A percentile compares a stretch with the other conserved stretches of the same genome.
Evolutionary conservation across 768 basidiomycete species (phyloP).

Genomic region (Trametes cinnabarina): DNA sequence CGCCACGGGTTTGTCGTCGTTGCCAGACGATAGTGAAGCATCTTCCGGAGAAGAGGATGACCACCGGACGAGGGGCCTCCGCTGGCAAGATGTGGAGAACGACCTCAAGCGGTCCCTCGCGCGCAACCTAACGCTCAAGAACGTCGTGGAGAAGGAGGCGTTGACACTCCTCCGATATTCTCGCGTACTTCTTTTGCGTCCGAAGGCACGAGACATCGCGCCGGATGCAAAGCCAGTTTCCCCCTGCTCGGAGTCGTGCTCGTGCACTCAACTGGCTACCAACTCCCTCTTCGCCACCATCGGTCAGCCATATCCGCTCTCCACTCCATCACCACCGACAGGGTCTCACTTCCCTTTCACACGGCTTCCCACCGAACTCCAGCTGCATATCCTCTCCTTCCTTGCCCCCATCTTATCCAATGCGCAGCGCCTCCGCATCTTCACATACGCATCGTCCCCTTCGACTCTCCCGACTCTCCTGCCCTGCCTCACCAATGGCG

Average conservation of each 20-base stretch:
- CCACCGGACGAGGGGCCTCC: slow-evolving; percentile 20
- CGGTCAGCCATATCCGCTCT: slow-evolving; percentile 5
- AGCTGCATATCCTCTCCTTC: slow-evolving; percentile 55
- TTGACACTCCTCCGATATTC: slow-evolving; percentile 49
- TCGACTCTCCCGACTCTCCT: slow-evolving; percentile 43
- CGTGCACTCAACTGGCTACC: slow-evolving; percentile 9
- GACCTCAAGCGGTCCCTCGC: slow-evolving; percentile 35
- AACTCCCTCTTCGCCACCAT: slow-evolving; percentile 12
- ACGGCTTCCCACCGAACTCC: slow-evolving; percentile 55
- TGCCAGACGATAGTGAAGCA: slow-evolving; percentile 26
- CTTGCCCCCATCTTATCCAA: slow-evolving; percentile 56
- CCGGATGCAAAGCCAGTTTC: background rate
- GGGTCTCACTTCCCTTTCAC: slow-evolving; percentile 35
- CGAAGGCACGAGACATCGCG: slow-evolving; percentile 9
- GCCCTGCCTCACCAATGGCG: slow-evolving; percentile 20
- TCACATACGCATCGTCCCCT: slow-evolving; percentile 46
- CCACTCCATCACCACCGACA: background rate
- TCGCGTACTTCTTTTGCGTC: slow-evolving; percentile 48
- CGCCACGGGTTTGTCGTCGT: slow-evolving; percentile 38
- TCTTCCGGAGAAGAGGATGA: slow-evolving; percentile 26
- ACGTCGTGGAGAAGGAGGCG: slow-evolving; percentile 44
- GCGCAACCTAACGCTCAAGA: slow-evolving; percentile 45
- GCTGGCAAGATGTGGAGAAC: slow-evolving; percentile 38
- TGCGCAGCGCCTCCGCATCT: slow-evolving; percentile 52
- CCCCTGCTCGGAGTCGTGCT: slow-evolving; percentile 14